Base-by-base conservation (phyloP, 23 red algal genomes). In the Gracilaria vermiculophylla region DNA sequence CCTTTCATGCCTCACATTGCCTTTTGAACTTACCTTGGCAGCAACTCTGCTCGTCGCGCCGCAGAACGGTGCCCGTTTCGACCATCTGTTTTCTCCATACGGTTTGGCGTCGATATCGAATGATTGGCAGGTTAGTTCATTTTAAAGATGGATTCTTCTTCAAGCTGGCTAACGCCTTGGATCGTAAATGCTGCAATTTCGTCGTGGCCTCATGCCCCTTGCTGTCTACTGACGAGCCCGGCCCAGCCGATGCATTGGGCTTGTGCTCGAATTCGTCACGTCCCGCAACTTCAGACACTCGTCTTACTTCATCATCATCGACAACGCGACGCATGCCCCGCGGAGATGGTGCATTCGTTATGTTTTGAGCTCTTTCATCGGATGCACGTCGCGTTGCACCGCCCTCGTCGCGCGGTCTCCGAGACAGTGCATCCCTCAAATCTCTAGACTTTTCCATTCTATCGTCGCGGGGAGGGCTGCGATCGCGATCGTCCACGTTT, bases 121-220 rank as follows among this genome's bases (percentile, higher is more conserved):
- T 24, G 67, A 73, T 2, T 73, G 16, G 28, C 31, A 23, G 40
- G 67, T 73, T 73, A 73, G 67, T 73, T 73, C 67, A 73, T 73
- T 48, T 66, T 11, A 73, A 47, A 73, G 37, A 73, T 23, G 67
- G 67, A 25, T 36, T 73, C 67, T 73, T 73, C 67, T 73, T 73
- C 67, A 73, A 73, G 40, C 67, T 73, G 47, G 67, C 67, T 20
- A 73, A 48, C 67, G 67, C 67, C 17, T 73, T 73, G 14, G 67
- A 73, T 47, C 67, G 67, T 48, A 73, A 29, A 73, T 73, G 67
- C 67, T 73, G 67, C 36, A 73, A 40, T 47, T 73, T 73, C 31
- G 24, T 41, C 32, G 67, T 21, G 23, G 67, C 67, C 17, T 73
- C 67, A 28, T 73, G 17, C 14, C 67, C 67, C 20, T 73, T 73